These are phyloP conservation scores for Fraxinus cuspidata DNA, from an alignment of 257 asterid genomes.

Conservation along the genomic window DNA sequence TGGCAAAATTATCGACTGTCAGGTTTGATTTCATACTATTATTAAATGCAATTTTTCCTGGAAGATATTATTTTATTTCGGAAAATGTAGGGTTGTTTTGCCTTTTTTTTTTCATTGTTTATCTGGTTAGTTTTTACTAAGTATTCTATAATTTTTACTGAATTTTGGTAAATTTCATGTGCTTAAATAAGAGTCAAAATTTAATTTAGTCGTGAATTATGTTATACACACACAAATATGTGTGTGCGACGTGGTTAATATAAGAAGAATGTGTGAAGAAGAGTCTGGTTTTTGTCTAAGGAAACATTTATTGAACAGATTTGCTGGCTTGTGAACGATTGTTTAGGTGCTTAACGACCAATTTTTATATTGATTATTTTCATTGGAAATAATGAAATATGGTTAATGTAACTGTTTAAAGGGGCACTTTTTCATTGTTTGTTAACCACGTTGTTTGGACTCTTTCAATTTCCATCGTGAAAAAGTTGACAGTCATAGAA, in stretches of 20 bases:
- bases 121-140: not conserved
- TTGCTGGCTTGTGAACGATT: not conserved
- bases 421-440: conserved; percentile 5
- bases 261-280: too few relatives aligned
- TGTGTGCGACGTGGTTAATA: too few relatives aligned
- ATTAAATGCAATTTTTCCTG: not conserved
- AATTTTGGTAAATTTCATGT: not conserved
- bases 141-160: not conserved
- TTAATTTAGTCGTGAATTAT: too few relatives aligned
- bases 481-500: not conserved
- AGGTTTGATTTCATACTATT: conserved; percentile 48
- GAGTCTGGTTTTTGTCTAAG: not conserved
- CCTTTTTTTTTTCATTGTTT: not conserved
- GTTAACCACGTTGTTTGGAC: conserved; percentile 27
- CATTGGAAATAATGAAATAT: not conserved
- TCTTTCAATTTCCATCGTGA: not conserved
- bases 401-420: not conserved
- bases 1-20: conserved; percentile 84
- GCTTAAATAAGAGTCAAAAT: not conserved
- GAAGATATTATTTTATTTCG: not conserved
- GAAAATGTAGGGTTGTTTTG: not conserved
- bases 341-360: not conserved
- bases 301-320: not conserved
- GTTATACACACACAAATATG: too few relatives aligned
- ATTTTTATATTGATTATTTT: not conserved